Base-by-base conservation (phyloP, 345 rosid species). In the Erodium maritimum region DNA sequence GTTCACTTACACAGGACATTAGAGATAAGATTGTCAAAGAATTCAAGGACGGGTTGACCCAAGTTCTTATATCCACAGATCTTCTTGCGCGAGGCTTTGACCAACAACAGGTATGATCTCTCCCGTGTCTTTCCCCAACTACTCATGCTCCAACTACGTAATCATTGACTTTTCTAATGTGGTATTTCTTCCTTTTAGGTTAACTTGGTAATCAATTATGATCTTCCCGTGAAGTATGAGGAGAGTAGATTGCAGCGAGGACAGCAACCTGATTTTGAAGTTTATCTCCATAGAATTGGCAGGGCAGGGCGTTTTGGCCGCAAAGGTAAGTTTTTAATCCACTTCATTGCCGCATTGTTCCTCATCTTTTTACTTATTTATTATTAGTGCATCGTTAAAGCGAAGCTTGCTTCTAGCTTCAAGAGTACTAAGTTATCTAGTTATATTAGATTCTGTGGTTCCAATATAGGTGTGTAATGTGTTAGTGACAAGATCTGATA, bases 301-400 rank as follows among this genome's bases (percentile, higher is more conserved):
- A 79, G 99, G 63, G 96, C 96, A 37, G 99, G 99, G 50, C 88
- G 96, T 17, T 93, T 93, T 75, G 96, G 99, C 52, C 84, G 95
- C 65, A 88, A 84, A 73, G 96, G 96, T 83, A 59, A 53, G 64
- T 67, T 63, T n/a, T 53, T 20, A 2, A 25, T 25, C 7, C 33
- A 25, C 33, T 25, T 25, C 7, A 25, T 25, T 25, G 33, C 33
- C 33, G 7, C 33, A 25, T 2, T 7, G 7, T 7, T 25, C 33
- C 33, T 25, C 33, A n/a, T n/a, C n/a, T n/a, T n/a, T n/a, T 25
- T 25, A 2, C 33, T 2, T 25, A 7, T 7, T 25, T 25, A 25
- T 25, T 25, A 2, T 25, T 3, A 3, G 4, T n/a, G 33, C 33
- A 25, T 25, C 33, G 4, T 25, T 25, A 12, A 52, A 52, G 7